Conservation (phyloP, 129 eudicot species). For the carrot (Daucus carota) region DH1_v3.0 NC_030387.2:4287501-4288000, state of each 20-base stretch:
- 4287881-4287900: slow-evolving; percentile 18
- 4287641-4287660: slow-evolving; percentile 18
- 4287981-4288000: slow-evolving; percentile 24
- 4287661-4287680: slow-evolving; percentile 13
- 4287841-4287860: slow-evolving; percentile 29
- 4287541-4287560: slow-evolving; percentile 32
- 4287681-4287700: slow-evolving; percentile 21
- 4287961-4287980: slow-evolving; percentile 17
- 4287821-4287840: slow-evolving; percentile 31
- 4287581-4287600: slow-evolving; percentile 25
- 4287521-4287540: slow-evolving; percentile 23
- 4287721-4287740: slow-evolving; percentile 15
- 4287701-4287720: slow-evolving; percentile 23
- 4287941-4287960: slow-evolving; percentile 23
- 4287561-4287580: slow-evolving; percentile 26
- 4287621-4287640: slow-evolving; percentile 8
- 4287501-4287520: slow-evolving; percentile 26
- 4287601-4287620: slow-evolving; percentile 24
- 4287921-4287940: slow-evolving; percentile 28
- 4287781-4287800: slow-evolving; percentile 26
- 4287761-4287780: slow-evolving; percentile 30
- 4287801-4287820: slow-evolving; percentile 18
- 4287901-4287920: slow-evolving; percentile 20
- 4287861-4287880: slow-evolving; percentile 27
- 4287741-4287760: slow-evolving; percentile 15